A percentile compares a stretch with the other conserved stretches of the same genome.
phyloP scores from a whole-genome alignment of 805 yeast genomes.

The Maudiozyma barnettii region DNA sequence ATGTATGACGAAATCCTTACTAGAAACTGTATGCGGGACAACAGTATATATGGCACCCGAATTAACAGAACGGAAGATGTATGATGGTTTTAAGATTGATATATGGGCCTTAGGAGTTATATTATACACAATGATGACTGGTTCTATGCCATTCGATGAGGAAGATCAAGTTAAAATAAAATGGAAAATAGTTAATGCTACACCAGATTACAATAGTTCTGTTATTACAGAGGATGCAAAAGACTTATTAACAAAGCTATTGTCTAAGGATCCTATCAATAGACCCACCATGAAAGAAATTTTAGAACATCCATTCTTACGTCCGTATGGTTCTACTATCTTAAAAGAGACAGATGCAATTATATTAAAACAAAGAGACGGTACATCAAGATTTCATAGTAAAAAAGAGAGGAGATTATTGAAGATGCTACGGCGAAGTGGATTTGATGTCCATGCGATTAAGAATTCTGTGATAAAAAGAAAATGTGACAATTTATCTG shows the following conservation, averaged over 20 bases:
- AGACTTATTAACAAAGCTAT: conserved; percentile 41
- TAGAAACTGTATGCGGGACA: conserved; percentile 89
- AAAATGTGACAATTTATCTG: conserved; percentile 64
- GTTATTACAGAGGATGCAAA: conserved; percentile 40
- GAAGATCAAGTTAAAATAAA: conserved; percentile 57
- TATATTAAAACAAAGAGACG: conserved; percentile 29
- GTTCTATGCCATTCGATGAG: conserved; percentile 88
- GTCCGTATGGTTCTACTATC: conserved; percentile 35
- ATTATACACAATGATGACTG: conserved; percentile 71
- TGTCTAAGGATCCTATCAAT: conserved; percentile 54
- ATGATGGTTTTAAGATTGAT: conserved; percentile 74
- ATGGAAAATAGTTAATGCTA: conserved; percentile 49
- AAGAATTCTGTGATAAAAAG: conserved; percentile 47
- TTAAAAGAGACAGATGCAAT: conserved; percentile 33
- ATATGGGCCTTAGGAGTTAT: conserved; percentile 91
- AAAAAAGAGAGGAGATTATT: conserved; percentile 54
- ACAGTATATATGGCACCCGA: conserved; percentile 97
- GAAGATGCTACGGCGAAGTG: conserved; percentile 47
- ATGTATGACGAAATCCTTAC: conserved; percentile 41
- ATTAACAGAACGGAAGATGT: conserved; percentile 54
- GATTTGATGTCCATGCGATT: conserved; percentile 54
- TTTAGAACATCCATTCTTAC: conserved; percentile 41
- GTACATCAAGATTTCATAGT: conserved; percentile 41
- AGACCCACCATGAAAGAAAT: conserved; percentile 54
- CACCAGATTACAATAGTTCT: conserved; percentile 46